Percentiles rank a stretch among this genome's conserved stretches.
phyloP scores from a whole-genome alignment of 768 basidiomycete species.

The Amanita pallidorosea region DNA sequence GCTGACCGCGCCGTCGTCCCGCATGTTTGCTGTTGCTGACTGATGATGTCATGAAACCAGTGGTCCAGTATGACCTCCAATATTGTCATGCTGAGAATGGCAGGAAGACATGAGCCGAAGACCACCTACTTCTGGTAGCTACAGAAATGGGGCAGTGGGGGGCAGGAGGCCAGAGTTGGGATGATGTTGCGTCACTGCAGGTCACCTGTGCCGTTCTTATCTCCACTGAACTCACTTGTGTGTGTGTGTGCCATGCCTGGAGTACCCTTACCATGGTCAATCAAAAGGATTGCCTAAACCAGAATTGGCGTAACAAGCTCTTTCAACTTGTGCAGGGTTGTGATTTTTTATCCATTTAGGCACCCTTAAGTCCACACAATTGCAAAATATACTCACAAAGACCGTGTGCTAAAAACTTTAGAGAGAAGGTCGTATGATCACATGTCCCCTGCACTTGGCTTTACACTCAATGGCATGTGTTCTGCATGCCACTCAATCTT shows the following conservation, averaged over 20 bases:
- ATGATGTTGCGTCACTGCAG: background rate
- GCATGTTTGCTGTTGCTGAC: background rate
- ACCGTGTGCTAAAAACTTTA: background rate
- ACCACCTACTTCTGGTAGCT: conserved; percentile 24
- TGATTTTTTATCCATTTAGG: background rate
- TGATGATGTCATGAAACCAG: conserved; percentile 10
- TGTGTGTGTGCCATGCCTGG: too few species aligned
- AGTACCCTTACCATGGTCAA: background rate
- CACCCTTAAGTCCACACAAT: background rate
- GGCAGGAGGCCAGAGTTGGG: too few species aligned
- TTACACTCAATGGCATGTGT: background rate
- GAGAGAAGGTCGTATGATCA: background rate
- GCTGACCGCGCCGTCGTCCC: background rate
- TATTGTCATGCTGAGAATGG: conserved; percentile 24
- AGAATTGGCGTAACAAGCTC: background rate
- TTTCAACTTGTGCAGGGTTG: background rate
- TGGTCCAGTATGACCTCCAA: conserved; percentile 32
- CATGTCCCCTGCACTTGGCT: background rate
- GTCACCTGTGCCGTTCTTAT: background rate
- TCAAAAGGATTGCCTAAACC: background rate
- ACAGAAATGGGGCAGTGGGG: too few species aligned
- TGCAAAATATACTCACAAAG: background rate
- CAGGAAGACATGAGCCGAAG: conserved; percentile 14
- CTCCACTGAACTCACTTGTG: background rate
- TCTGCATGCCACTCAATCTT: too few species aligned